Percentiles rank a stretch among this genome's conserved stretches.
Conservation (phyloP, 2,329 filamentous ascomycete species). For the Thermomyces lanuginosus region DNA sequence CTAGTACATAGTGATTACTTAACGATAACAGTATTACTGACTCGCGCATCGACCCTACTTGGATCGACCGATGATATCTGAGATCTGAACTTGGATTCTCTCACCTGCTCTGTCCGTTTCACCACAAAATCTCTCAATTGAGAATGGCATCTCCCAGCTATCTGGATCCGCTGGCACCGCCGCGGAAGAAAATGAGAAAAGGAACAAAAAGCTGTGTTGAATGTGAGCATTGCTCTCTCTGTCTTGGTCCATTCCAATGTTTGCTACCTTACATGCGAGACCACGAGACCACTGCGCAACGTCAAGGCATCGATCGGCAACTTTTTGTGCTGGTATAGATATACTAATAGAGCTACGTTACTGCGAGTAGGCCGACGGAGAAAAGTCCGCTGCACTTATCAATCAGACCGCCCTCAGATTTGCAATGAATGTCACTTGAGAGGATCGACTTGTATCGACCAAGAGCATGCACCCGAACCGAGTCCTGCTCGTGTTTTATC, state of each 20-base stretch:
- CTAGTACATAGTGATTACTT: no score
- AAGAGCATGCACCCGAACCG: slow-evolving; percentile 18
- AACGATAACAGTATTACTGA: no score
- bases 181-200: slow-evolving; percentile 29
- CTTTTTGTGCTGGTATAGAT: neutral
- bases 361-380: slow-evolving; percentile 19
- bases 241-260: neutral
- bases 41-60: no score
- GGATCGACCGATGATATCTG: no score
- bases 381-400: slow-evolving; percentile 29
- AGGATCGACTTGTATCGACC: slow-evolving; percentile 24
- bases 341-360: no score
- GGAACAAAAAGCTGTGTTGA: slow-evolving; percentile 29
- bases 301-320: neutral
- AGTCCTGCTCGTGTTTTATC: slow-evolving; percentile 8
- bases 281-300: no score
- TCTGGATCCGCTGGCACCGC: slow-evolving; percentile 16
- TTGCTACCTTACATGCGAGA: neutral
- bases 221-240: slow-evolving; percentile 13
- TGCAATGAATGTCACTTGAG: slow-evolving; percentile 28
- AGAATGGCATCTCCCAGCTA: slow-evolving; percentile 8
- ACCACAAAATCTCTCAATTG: neutral
- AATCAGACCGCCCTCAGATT: slow-evolving; percentile 14
- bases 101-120: no score
- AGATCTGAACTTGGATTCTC: no score